phyloP scores from a whole-genome alignment of 2,329 filamentous ascomycete species.

The Colletotrichum somersetense region DNA sequence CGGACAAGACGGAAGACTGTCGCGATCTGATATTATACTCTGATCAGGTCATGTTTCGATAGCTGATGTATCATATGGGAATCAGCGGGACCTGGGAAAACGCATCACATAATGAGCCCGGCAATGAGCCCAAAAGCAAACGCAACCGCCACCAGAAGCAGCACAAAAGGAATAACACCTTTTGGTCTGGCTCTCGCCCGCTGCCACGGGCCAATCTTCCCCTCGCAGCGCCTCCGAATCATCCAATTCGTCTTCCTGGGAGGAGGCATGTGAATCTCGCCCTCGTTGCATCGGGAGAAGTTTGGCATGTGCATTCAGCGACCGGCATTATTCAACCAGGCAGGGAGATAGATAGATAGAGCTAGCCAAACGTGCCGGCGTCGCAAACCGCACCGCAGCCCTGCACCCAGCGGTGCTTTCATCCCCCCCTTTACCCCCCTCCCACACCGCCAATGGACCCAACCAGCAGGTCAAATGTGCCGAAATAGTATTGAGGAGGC shows the following conservation, averaged over 20 bases:
- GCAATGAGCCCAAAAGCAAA: not conserved
- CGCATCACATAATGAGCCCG: not conserved
- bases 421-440: not conserved
- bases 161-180: not conserved
- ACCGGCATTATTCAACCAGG: not conserved
- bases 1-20: not conserved
- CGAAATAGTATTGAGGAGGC: not conserved
- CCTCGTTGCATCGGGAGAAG: not conserved
- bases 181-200: not conserved
- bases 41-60: not conserved
- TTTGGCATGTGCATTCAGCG: conserved; percentile 12
- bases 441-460: conserved; percentile 34
- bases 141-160: not conserved
- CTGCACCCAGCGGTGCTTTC: not conserved
- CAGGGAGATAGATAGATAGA: not conserved
- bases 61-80: not conserved
- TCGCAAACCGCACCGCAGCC: not conserved
- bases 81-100: not conserved
- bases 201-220: not conserved
- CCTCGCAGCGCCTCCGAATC: not conserved
- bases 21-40: not conserved
- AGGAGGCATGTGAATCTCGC: conserved; percentile 18
- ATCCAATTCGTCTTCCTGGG: not conserved
- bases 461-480: not conserved
- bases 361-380: conserved; percentile 6